These are phyloP conservation scores for Ophiostoma quercus DNA, from an alignment of 2,329 filamentous ascomycete genomes.

Conservation along the genomic window DNA sequence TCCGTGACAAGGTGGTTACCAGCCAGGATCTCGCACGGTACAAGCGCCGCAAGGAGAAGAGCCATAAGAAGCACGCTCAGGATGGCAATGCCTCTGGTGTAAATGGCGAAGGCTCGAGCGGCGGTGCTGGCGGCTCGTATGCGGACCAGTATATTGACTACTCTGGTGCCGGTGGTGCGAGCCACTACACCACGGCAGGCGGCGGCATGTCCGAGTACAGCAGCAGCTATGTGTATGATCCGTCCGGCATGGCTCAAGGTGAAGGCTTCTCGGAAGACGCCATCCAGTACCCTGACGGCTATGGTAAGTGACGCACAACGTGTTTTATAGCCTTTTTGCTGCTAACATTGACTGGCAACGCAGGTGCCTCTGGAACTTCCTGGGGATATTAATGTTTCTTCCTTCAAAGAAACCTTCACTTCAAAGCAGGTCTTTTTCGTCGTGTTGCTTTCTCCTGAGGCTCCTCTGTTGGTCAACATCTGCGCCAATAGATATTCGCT, in stretches of 20 bases:
- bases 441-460: neutral
- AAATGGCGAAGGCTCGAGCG: neutral
- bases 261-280: neutral
- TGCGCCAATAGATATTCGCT: neutral
- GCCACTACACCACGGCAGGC: neutral
- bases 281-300: neutral
- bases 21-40: slow-evolving; percentile 23
- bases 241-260: neutral
- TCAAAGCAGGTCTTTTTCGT: neutral
- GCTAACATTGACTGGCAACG: neutral
- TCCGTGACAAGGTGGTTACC: slow-evolving; percentile 29
- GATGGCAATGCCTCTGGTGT: neutral
- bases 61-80: slow-evolving; percentile 3
- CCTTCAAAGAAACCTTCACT: neutral
- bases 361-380: neutral
- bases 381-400: neutral
- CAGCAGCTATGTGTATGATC: neutral
- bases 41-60: slow-evolving; percentile 24
- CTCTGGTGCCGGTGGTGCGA: neutral
- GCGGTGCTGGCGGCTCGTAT: neutral
- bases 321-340: neutral
- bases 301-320: neutral
- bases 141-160: neutral
- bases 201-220: slow-evolving; percentile 1
- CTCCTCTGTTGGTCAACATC: neutral